phyloP scores from a whole-genome alignment of 768 basidiomycete genomes.

The Serendipita sp. region DNA sequence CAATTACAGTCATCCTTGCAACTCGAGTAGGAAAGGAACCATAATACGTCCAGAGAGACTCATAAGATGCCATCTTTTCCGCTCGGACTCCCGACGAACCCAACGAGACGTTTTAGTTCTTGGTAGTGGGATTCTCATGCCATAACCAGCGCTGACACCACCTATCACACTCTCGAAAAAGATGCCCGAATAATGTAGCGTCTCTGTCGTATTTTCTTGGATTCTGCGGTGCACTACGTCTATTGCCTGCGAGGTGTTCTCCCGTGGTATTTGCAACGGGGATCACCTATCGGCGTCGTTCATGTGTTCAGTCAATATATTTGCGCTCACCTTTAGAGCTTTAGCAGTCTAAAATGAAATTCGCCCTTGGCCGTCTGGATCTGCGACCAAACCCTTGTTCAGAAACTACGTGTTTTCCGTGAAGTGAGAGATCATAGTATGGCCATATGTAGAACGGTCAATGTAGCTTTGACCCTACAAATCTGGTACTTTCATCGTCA shows the following conservation, averaged over 20 bases:
- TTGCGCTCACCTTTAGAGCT: constrained; percentile 10
- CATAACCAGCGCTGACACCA: constrained; percentile 25
- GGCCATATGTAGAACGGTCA: too few species aligned
- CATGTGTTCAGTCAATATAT: background rate
- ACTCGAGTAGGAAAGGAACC: background rate
- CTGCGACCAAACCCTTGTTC: constrained; percentile 9
- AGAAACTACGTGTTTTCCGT: background rate
- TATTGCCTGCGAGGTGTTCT: constrained; percentile 30
- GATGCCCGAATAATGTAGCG: constrained; percentile 11
- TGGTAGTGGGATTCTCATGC: constrained; percentile 8
- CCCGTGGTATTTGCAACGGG: constrained; percentile 32
- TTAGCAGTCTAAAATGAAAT: constrained; percentile 13
- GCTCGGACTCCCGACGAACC: background rate
- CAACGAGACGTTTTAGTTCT: background rate
- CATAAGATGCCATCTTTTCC: background rate
- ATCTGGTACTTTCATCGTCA: too few species aligned
- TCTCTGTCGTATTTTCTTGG: constrained; percentile 31
- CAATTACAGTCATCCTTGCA: background rate
- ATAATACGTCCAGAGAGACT: background rate
- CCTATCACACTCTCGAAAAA: constrained; percentile 16
- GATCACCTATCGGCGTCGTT: constrained; percentile 23
- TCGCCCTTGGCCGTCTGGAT: constrained; percentile 13
- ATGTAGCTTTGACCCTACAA: too few species aligned
- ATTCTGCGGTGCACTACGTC: constrained; percentile 45
- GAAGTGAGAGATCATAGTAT: constrained; percentile 8